phyloP scores from a whole-genome alignment of 176 grass and related monocot species.

The Carex parvula region DNA sequence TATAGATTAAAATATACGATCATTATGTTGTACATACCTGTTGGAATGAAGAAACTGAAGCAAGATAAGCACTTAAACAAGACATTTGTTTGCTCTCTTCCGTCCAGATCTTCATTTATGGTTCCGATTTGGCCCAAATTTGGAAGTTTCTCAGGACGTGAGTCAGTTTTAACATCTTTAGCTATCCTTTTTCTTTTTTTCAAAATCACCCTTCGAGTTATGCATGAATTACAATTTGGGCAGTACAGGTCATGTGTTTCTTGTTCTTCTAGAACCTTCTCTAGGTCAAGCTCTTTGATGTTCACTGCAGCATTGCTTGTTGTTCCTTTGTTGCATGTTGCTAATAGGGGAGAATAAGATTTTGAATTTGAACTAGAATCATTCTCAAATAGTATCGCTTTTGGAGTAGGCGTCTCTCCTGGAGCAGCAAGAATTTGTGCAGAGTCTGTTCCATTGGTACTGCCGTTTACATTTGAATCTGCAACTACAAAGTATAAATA shows the following conservation, averaged over 20 bases:
- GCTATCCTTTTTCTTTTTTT: slow-evolving; percentile 70
- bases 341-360: slow-evolving; percentile 4
- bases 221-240: slow-evolving; percentile 81
- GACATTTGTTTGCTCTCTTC: slow-evolving; percentile 29
- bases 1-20: background rate
- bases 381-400: background rate
- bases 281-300: slow-evolving; percentile 52
- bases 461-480: slow-evolving; percentile 29
- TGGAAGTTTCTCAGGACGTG: slow-evolving; percentile 40
- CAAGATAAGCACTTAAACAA: slow-evolving; percentile 93
- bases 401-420: background rate
- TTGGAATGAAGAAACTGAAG: slow-evolving; percentile 81
- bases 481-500: slow-evolving; percentile 23
- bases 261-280: slow-evolving; percentile 71
- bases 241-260: slow-evolving; percentile 81
- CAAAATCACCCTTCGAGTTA: slow-evolving; percentile 83
- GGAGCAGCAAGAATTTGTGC: background rate
- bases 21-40: slow-evolving; percentile 40
- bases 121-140: slow-evolving; percentile 15
- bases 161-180: slow-evolving; percentile 23
- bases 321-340: background rate
- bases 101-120: slow-evolving; percentile 14
- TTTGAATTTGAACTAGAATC: slow-evolving; percentile 17
- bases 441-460: background rate
- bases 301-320: slow-evolving; percentile 16